These are phyloP conservation scores for Brassica cretica DNA, from an alignment of 345 rosid species.

Conservation along the genomic window DNA sequence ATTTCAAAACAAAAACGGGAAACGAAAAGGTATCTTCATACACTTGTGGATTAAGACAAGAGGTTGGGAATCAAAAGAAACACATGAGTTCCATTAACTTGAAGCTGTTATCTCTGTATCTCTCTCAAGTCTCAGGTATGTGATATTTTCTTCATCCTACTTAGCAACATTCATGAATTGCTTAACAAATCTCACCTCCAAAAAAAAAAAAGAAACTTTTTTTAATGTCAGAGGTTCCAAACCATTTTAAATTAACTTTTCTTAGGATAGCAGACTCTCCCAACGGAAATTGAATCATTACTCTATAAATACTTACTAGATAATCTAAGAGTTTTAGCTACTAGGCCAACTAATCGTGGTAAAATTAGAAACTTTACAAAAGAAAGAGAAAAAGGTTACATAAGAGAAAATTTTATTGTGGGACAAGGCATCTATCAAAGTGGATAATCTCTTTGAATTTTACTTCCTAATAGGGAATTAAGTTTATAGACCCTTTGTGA, in stretches of 20 bases:
- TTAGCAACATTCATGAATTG: neutral
- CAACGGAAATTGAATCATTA: too few relatives aligned
- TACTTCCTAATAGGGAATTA: neutral
- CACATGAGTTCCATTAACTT: neutral
- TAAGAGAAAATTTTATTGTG: neutral
- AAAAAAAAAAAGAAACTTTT: neutral
- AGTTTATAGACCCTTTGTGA: constrained; percentile 13
- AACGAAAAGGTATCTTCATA: neutral
- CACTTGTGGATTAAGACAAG: constrained; percentile 14
- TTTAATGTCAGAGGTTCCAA: too few relatives aligned
- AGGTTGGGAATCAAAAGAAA: constrained; percentile 25
- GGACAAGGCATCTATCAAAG: constrained; percentile 22
- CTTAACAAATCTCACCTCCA: neutral
- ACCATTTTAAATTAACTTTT: too few relatives aligned
- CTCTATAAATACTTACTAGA: too few relatives aligned
- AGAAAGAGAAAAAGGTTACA: neutral
- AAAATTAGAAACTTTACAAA: too few relatives aligned
- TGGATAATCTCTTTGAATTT: neutral
- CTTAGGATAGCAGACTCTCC: too few relatives aligned
- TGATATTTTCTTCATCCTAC: too few relatives aligned
- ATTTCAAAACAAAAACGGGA: neutral
- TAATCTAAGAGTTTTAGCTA: too few relatives aligned
- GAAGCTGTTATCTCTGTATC: too few relatives aligned
- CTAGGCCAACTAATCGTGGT: too few relatives aligned
- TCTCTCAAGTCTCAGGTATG: too few relatives aligned